A percentile compares a stretch with the other conserved stretches of the same genome.
Conservation (phyloP, 371 early-diverging fungal genomes). For the Mortierella sp. region DNA sequence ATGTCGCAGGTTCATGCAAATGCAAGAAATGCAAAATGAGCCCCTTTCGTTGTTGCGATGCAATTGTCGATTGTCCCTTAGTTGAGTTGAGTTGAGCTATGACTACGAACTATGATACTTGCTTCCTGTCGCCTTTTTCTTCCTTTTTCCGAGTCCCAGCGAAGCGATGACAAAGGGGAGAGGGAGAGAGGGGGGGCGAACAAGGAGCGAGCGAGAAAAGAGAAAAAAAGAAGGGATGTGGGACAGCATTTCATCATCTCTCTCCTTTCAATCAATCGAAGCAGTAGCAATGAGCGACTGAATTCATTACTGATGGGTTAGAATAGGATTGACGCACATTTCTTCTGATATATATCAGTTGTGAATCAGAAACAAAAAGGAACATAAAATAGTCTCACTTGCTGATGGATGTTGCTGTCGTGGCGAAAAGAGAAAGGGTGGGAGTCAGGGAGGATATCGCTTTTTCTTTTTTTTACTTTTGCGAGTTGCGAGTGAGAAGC, state of each 20-base stretch:
- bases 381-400: not conserved
- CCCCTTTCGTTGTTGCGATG: conserved; percentile 9
- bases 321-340: conserved; percentile 3
- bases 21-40: conserved; percentile 14
- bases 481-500: not conserved
- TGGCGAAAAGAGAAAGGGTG: not conserved
- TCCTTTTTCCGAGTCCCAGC: conserved; percentile 29
- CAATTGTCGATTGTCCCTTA: conserved; percentile 14
- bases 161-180: not conserved
- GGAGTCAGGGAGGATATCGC: not conserved
- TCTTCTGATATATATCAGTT: not conserved
- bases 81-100: not conserved
- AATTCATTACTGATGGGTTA: conserved; percentile 13
- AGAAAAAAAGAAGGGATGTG: conserved; percentile 11
- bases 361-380: conserved; percentile 7
- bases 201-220: not conserved
- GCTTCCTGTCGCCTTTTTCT: conserved; percentile 2
- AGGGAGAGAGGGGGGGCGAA: not conserved
- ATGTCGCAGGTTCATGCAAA: conserved; percentile 3
- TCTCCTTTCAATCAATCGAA: not conserved
- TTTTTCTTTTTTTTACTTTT: not conserved
- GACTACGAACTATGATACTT: not conserved
- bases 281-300: conserved; percentile 5
- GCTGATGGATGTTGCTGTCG: not conserved
- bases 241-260: conserved; percentile 5